These are phyloP conservation scores for Zymoseptoria brevis DNA, from an alignment of 2,329 filamentous ascomycete genomes.

Conservation along the genomic window DNA sequence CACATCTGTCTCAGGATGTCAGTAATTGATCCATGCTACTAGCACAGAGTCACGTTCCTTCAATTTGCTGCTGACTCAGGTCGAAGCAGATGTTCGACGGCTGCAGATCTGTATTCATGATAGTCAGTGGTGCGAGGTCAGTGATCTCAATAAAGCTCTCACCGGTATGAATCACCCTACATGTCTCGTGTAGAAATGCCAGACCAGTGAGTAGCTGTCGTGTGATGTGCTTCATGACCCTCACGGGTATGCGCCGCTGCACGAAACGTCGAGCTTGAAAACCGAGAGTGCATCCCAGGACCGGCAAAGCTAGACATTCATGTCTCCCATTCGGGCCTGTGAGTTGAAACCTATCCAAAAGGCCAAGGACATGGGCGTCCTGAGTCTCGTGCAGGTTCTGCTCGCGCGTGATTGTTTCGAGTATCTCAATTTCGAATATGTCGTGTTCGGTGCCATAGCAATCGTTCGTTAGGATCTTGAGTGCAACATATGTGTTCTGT, in stretches of 20 bases:
- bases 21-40: too few relatives aligned
- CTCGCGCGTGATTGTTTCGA: background rate
- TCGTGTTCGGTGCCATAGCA: background rate
- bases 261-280: conserved; percentile 3
- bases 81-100: conserved; percentile 23
- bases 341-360: background rate
- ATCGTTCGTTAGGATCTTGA: background rate
- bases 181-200: conserved; percentile 11
- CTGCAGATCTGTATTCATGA: conserved; percentile 15
- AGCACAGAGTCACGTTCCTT: too few relatives aligned
- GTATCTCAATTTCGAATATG: background rate
- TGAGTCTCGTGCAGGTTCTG: background rate
- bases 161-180: conserved; percentile 13
- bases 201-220: conserved; percentile 14
- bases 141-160: background rate
- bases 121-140: background rate
- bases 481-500: background rate
- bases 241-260: background rate
- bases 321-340: background rate
- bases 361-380: background rate
- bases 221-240: conserved; percentile 10
- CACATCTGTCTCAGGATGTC: background rate
- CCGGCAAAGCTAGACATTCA: background rate
- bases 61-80: conserved; percentile 3
- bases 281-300: background rate